Evolutionary conservation across 2,329 filamentous ascomycete genomes (phyloP).

Genomic region (Cadophora malorum): DNA sequence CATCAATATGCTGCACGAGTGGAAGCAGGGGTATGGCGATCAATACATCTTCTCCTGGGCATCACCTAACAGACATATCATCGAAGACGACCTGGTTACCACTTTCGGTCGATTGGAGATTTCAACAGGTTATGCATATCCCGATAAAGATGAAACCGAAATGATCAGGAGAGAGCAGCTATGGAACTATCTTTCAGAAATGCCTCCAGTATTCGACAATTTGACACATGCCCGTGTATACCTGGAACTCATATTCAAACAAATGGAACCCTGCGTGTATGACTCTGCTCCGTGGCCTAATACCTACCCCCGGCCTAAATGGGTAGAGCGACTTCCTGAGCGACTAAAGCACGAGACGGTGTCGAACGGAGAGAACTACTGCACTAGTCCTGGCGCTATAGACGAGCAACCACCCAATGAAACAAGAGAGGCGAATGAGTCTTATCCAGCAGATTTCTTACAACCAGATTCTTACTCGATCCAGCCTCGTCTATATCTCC

Average conservation of each 20-base stretch:
- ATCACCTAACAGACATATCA: conserved; percentile 23
- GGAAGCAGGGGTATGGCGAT: conserved; percentile 28
- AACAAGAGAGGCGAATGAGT: background rate
- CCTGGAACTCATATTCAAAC: conserved; percentile 27
- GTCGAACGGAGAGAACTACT: background rate
- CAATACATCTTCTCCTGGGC: background rate
- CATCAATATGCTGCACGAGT: conserved; percentile 39
- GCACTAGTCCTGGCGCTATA: background rate
- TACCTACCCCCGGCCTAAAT: background rate
- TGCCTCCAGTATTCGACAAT: conserved; percentile 25
- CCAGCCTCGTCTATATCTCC: background rate
- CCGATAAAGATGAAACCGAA: background rate
- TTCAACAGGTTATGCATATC: conserved; percentile 56
- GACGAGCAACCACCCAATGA: background rate
- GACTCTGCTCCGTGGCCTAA: background rate
- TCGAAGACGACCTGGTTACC: conserved; percentile 62
- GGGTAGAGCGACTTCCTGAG: background rate
- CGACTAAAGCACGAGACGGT: background rate
- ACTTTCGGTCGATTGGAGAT: conserved; percentile 67
- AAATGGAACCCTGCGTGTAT: conserved; percentile 21
- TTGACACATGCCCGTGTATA: conserved; percentile 26
- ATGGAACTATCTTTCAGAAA: conserved; percentile 2
- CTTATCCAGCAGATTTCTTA: background rate
- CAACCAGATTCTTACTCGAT: background rate
- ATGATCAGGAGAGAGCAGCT: background rate